Evolutionary conservation across 1,139 yeast species (phyloP).

Genomic region (Taiozyma onychis): DNA sequence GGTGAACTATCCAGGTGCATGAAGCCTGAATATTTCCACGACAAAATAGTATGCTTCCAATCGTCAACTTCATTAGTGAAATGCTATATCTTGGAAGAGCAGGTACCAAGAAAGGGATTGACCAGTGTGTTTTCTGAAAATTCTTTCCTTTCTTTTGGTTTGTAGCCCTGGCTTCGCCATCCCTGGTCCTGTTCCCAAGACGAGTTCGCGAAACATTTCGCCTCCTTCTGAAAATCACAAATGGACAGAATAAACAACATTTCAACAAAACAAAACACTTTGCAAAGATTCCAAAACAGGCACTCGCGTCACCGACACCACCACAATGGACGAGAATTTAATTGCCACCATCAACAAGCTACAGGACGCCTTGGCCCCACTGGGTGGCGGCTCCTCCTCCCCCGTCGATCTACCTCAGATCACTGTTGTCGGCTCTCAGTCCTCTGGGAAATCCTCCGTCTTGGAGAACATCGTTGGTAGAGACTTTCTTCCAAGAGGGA

Average conservation of each 20-base stretch:
- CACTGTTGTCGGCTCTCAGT: slow-evolving; percentile 94
- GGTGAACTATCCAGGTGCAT: no score
- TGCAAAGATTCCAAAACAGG: no score
- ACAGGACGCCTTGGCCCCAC: slow-evolving; percentile 90
- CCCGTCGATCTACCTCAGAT: slow-evolving; percentile 94
- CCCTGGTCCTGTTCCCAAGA: neutral
- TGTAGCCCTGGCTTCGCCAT: neutral
- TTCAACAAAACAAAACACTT: neutral
- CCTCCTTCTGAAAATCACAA: neutral
- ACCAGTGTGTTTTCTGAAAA: no score
- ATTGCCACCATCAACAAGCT: slow-evolving; percentile 88
- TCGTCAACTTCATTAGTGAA: no score
- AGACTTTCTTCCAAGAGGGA: slow-evolving; percentile 92
- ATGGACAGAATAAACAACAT: neutral
- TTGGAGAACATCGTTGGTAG: slow-evolving; percentile 92
- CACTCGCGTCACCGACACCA: neutral
- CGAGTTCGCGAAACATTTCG: neutral
- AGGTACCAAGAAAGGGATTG: no score
- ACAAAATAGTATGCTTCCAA: no score
- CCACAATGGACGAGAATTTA: slow-evolving; percentile 77
- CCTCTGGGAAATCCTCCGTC: slow-evolving; percentile 91
- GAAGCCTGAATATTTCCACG: no score
- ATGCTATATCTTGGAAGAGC: no score
- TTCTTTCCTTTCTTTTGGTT: neutral
- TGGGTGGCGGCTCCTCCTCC: slow-evolving; percentile 80